Percentiles rank a stretch among this genome's conserved stretches.
Conservation (phyloP, 306 rosid species). For the Aeschynomene evenia region DNA sequence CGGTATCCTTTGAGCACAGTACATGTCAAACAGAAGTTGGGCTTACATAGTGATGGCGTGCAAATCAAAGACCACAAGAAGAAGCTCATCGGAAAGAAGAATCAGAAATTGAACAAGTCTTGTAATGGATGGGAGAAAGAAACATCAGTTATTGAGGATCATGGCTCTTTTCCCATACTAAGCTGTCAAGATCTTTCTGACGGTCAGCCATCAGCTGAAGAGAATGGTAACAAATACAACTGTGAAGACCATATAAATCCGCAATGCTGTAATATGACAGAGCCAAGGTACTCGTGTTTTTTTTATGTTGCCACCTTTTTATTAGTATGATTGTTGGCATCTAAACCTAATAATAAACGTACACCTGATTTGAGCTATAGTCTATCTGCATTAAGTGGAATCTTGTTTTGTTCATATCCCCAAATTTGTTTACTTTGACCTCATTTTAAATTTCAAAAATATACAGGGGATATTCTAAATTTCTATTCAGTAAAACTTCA, state of each 20-base stretch:
- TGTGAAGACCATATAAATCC: slow-evolving; percentile 43
- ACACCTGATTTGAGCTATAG: slow-evolving; percentile 7
- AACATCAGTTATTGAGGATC: slow-evolving; percentile 31
- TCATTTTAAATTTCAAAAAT: neutral
- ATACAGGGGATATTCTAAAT: slow-evolving; percentile 15
- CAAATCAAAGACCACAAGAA: slow-evolving; percentile 33
- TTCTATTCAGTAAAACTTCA: slow-evolving; percentile 11
- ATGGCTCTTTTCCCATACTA: slow-evolving; percentile 32
- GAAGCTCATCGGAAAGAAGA: slow-evolving; percentile 39
- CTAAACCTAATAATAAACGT: slow-evolving; percentile 11
- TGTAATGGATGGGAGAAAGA: slow-evolving; percentile 36
- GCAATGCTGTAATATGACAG: slow-evolving; percentile 46
- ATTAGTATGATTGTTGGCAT: slow-evolving; percentile 12
- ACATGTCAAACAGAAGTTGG: slow-evolving; percentile 32
- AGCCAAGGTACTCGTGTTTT: slow-evolving; percentile 46
- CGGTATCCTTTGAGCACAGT: slow-evolving; percentile 47
- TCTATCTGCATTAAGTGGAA: neutral
- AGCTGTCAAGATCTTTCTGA: slow-evolving; percentile 43
- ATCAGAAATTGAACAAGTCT: slow-evolving; percentile 41
- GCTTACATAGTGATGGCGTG: slow-evolving; percentile 28
- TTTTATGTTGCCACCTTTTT: slow-evolving; percentile 13
- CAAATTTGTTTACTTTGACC: slow-evolving; percentile 17
- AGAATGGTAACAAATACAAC: slow-evolving; percentile 32
- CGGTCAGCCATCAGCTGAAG: slow-evolving; percentile 35
- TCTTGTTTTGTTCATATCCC: slow-evolving; percentile 8